phyloP scores from a whole-genome alignment of 352 stramenopile genomes.

The Phytophthora pisi region DNA sequence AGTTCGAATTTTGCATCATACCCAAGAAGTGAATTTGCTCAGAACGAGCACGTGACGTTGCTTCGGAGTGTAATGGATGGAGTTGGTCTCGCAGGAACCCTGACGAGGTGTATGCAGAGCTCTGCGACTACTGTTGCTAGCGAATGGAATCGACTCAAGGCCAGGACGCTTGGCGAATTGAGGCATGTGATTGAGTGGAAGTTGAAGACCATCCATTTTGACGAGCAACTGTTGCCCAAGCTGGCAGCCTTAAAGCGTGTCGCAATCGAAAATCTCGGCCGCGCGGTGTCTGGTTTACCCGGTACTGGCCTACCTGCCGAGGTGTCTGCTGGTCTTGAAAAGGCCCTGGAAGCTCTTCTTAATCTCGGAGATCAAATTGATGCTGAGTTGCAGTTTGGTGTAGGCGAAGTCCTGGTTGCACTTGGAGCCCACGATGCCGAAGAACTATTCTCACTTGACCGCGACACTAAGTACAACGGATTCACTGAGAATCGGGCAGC shows the following conservation, averaged over 20 bases:
- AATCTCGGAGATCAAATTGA: conserved; percentile 30
- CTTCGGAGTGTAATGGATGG: conserved; percentile 52
- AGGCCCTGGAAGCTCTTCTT: conserved; percentile 31
- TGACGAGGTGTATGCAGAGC: conserved; percentile 35
- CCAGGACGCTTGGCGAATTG: conserved; percentile 33
- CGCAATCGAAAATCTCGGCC: conserved; percentile 49
- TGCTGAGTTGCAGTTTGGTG: conserved; percentile 56
- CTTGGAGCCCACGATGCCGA: conserved; percentile 44
- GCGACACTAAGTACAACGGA: conserved; percentile 17
- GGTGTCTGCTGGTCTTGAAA: conserved; percentile 31
- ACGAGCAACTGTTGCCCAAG: conserved; percentile 51
- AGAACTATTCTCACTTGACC: conserved; percentile 27
- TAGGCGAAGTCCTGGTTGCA: conserved; percentile 61
- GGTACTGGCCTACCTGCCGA: conserved; percentile 15
- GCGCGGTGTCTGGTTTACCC: conserved; percentile 37
- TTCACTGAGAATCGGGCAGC: conserved; percentile 43
- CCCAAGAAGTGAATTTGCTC: conserved; percentile 44
- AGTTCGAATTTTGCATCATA: conserved; percentile 43
- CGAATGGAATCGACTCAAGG: conserved; percentile 47
- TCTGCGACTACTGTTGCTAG: conserved; percentile 6
- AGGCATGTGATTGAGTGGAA: conserved; percentile 53
- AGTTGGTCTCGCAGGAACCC: conserved; percentile 37
- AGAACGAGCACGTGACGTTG: conserved; percentile 46
- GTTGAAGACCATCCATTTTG: conserved; percentile 39
- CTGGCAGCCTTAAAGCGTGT: conserved; percentile 43